Evolutionary conservation across 768 basidiomycete species (phyloP).

Genomic region (Lactarius hatsudake): DNA sequence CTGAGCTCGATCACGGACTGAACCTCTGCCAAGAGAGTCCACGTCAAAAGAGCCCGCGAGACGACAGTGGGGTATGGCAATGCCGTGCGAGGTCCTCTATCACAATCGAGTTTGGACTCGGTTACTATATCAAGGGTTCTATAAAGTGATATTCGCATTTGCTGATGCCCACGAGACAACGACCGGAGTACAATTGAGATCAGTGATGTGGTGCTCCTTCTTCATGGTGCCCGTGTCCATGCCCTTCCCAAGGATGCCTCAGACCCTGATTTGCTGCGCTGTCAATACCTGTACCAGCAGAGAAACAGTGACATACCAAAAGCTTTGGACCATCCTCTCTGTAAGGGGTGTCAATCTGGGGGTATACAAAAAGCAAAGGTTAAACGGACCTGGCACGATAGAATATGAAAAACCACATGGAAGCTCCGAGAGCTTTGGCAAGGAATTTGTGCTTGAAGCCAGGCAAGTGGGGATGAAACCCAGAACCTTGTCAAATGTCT

Average conservation of each 20-base stretch:
- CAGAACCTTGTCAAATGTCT: conserved; percentile 47
- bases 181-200: conserved; percentile 12
- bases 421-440: conserved; percentile 82
- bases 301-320: conserved; percentile 30
- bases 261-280: conserved; percentile 31
- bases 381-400: conserved; percentile 81
- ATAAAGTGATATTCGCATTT: not conserved
- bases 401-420: conserved; percentile 99
- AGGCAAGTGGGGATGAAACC: conserved; percentile 88
- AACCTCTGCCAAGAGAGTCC: not conserved
- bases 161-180: not conserved
- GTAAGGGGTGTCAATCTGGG: conserved; percentile 28
- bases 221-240: conserved; percentile 45
- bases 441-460: conserved; percentile 73
- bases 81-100: not conserved
- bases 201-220: conserved; percentile 42
- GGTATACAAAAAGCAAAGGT: not conserved
- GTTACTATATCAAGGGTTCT: not conserved
- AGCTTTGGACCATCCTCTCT: conserved; percentile 40
- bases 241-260: conserved; percentile 63
- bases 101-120: not conserved
- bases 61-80: not conserved
- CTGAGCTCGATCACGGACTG: not conserved
- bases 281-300: not conserved
- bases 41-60: not conserved